Conservation (phyloP, 1,284 basidiomycete species). For the Puccinia sorghi region DNA sequence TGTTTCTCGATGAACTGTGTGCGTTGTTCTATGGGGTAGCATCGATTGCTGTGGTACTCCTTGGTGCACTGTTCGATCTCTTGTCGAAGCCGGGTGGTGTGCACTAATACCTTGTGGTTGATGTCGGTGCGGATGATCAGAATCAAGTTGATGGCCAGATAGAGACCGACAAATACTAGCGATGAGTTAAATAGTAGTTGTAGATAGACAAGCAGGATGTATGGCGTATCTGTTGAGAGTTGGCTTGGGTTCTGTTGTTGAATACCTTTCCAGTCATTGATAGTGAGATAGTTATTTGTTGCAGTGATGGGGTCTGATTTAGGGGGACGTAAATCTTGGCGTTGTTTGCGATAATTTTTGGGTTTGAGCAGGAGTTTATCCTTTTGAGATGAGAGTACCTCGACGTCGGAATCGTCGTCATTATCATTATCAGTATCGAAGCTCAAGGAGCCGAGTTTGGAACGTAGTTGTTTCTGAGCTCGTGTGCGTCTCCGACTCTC, state of each 20-base stretch:
- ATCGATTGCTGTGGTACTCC: constrained; percentile 44
- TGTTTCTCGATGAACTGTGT: constrained; percentile 42
- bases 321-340: neutral
- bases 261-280: constrained; percentile 17
- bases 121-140: constrained; percentile 33
- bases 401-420: neutral
- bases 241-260: neutral
- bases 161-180: constrained; percentile 23
- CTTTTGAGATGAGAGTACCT: constrained; percentile 12
- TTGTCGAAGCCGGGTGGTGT: constrained; percentile 28
- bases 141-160: constrained; percentile 30
- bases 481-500: constrained; percentile 24
- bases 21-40: constrained; percentile 26
- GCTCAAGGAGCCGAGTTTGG: constrained; percentile 11
- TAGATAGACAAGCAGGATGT: constrained; percentile 40
- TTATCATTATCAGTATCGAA: constrained; percentile 25
- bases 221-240: constrained; percentile 39
- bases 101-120: constrained; percentile 11
- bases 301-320: neutral
- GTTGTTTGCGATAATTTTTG: neutral
- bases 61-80: constrained; percentile 38
- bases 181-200: constrained; percentile 47
- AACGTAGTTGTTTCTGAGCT: constrained; percentile 1
- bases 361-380: neutral
- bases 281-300: constrained; percentile 33